Base-by-base conservation (phyloP, 1,284 basidiomycete species). In the Ustilago bromivora region DNA sequence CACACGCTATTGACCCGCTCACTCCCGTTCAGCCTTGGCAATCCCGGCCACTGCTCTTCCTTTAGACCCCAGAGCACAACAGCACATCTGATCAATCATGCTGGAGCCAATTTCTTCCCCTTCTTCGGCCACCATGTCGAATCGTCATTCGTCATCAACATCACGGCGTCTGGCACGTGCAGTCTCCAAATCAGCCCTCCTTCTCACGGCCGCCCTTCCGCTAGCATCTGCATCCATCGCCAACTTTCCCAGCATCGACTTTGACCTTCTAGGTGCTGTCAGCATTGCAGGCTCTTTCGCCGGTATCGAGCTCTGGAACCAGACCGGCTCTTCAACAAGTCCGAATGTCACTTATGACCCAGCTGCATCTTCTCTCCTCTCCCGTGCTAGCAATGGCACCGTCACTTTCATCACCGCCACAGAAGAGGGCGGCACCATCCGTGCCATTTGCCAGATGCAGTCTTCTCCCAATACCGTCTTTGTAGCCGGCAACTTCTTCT, bases 401-500 rank as follows among this genome's bases (percentile, higher is more conserved):
- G 61, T 86, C 59, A 69, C 77, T 38, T 78, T 78, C 53, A 60
- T 86, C 57, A 84, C 77, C 51, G 66, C 79, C 23, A 87, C 86
- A 17, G 81, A 86, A 67, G 40, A 69, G 0, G 79, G 84, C 19
- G 87, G 87, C 8, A 54, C 69, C 36, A 86, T 87, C 65, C 58
- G 68, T 11, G 79, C 86, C 41, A 65, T 87, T 59, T 87, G 84
- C 47, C 78, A 84, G 71, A 59, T 73, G 61, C n/a, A 75, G 66
- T 70, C 70, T 3, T 63, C 63, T 3, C 71, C 72, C 40, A 66
- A 68, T 38, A 61, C 60, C 43, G 70, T 87, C 57, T 86, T 77
- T 68, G 80, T 87, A 38, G 87, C 82, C 2, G 87, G 87, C 31
- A 71, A 74, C 56, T 88, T 87, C 58, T 73, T 74, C 47, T 59